Percentiles rank a stretch among this genome's conserved stretches.
Conservation (phyloP, 2,329 filamentous ascomycete species). For the Neurospora sp. region DNA sequence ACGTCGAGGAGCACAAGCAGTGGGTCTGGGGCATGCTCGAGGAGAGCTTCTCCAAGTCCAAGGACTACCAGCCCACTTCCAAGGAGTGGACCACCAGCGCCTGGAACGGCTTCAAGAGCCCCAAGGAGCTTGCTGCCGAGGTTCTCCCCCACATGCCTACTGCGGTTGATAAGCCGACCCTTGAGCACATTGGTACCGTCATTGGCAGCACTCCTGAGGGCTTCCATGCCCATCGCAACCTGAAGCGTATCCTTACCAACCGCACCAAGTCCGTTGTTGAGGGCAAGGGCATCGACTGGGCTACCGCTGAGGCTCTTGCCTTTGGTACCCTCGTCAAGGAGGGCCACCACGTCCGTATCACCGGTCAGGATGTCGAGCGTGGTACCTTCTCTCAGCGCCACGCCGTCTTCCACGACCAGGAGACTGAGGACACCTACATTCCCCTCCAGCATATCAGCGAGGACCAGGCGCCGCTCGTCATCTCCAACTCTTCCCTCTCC, state of each 20-base stretch:
- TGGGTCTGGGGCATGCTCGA: slow-evolving; percentile 99
- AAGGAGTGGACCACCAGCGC: slow-evolving; percentile 98
- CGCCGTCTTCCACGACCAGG: slow-evolving; percentile 94
- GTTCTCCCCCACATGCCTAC: slow-evolving; percentile 87
- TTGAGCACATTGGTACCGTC: slow-evolving; percentile 73
- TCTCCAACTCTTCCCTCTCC: slow-evolving; percentile 84
- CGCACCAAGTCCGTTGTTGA: slow-evolving; percentile 87
- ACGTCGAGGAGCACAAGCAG: slow-evolving; percentile 97
- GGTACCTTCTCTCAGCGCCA: slow-evolving; percentile 98
- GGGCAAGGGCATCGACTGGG: slow-evolving; percentile 94
- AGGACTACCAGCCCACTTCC: slow-evolving; percentile 90
- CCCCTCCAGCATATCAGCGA: slow-evolving; percentile 81
- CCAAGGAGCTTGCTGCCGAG: slow-evolving; percentile 92
- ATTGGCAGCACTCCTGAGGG: slow-evolving; percentile 72
- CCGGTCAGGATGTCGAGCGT: slow-evolving; percentile 97
- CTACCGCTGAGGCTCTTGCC: slow-evolving; percentile 89
- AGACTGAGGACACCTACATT: slow-evolving; percentile 85
- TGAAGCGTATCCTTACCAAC: slow-evolving; percentile 88
- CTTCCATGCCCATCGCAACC: slow-evolving; percentile 85
- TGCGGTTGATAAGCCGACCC: slow-evolving; percentile 58
- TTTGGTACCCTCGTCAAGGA: slow-evolving; percentile 87
- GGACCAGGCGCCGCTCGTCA: slow-evolving; percentile 90
- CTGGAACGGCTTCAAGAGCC: slow-evolving; percentile 99
- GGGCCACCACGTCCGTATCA: slow-evolving; percentile 94
- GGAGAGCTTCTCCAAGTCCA: slow-evolving; percentile 93